A percentile compares a stretch with the other conserved stretches of the same genome.
These are phyloP conservation scores for Backusella morwellensis DNA, from an alignment of 192 early-diverging fungal genomes.

Conservation along the genomic window DNA sequence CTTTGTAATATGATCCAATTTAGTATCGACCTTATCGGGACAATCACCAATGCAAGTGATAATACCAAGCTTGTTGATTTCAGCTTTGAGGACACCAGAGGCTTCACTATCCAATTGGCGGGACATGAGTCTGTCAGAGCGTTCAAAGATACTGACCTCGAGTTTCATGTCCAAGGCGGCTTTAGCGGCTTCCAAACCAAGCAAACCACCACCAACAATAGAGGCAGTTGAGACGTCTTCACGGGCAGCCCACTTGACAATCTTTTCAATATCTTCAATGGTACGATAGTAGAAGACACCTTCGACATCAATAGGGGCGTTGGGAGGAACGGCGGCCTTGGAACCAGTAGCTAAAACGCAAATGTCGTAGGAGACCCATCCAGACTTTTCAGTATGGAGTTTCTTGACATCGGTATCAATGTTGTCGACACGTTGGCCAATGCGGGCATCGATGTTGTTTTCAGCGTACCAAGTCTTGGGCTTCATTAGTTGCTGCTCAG, in stretches of 20 bases:
- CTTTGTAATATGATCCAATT: neutral
- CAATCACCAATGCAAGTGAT: slow-evolving; percentile 9
- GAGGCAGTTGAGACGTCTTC: slow-evolving; percentile 36
- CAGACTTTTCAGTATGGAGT: slow-evolving; percentile 21
- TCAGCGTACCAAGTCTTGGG: slow-evolving; percentile 51
- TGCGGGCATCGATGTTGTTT: slow-evolving; percentile 42
- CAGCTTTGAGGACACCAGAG: slow-evolving; percentile 43
- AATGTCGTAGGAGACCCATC: slow-evolving; percentile 48
- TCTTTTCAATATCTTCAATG: slow-evolving; percentile 55
- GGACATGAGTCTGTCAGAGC: slow-evolving; percentile 44
- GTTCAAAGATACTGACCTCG: slow-evolving; percentile 52
- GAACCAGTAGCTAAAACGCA: slow-evolving; percentile 64
- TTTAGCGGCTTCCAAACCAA: slow-evolving; percentile 69
- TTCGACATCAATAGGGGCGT: slow-evolving; percentile 30
- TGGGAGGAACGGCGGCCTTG: slow-evolving; percentile 51
- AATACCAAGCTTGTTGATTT: slow-evolving; percentile 55
- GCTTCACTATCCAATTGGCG: slow-evolving; percentile 61
- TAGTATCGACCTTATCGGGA: slow-evolving; percentile 2
- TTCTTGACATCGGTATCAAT: slow-evolving; percentile 41
- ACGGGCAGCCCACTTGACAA: slow-evolving; percentile 42
- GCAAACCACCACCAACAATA: slow-evolving; percentile 64
- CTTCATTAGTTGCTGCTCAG: slow-evolving; percentile 45
- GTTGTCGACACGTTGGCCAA: slow-evolving; percentile 37
- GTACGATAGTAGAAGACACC: slow-evolving; percentile 70
- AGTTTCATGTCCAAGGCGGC: slow-evolving; percentile 54